Conservation (phyloP, 2,329 filamentous ascomycete genomes). For the Penicillium sumatraense region DNA sequence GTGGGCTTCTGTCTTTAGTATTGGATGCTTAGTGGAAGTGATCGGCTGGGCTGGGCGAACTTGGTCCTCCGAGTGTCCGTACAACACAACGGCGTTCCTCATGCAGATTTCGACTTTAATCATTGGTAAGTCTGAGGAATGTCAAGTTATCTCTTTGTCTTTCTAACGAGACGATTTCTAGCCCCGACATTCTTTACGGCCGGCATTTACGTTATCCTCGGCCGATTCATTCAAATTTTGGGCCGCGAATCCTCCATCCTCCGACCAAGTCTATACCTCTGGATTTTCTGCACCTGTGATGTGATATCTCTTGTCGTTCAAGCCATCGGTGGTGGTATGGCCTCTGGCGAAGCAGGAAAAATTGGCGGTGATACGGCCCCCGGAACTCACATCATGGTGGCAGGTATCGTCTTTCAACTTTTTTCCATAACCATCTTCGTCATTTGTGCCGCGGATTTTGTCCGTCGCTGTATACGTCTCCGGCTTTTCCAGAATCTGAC, state of each 20-base stretch:
- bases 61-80: conserved; percentile 55
- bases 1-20: conserved; percentile 43
- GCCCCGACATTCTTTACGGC: conserved; percentile 58
- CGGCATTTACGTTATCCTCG: conserved; percentile 56
- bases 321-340: conserved; percentile 59
- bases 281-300: conserved; percentile 59
- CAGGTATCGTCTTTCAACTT: conserved; percentile 63
- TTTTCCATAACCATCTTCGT: conserved; percentile 60
- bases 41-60: conserved; percentile 56
- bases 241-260: conserved; percentile 51
- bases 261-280: conserved; percentile 50
- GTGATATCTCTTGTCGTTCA: conserved; percentile 60
- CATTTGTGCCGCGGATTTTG: conserved; percentile 52
- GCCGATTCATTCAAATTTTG: conserved; percentile 50
- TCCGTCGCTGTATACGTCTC: conserved; percentile 41
- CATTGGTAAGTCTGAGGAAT: conserved; percentile 35
- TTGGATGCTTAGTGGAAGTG: conserved; percentile 47
- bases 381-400: conserved; percentile 56
- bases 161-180: conserved; percentile 14
- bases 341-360: conserved; percentile 49
- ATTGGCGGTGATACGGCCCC: conserved; percentile 51
- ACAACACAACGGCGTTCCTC: conserved; percentile 54
- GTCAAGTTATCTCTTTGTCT: not conserved
- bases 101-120: conserved; percentile 55
- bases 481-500: conserved; percentile 25